Percentiles rank a stretch among this genome's conserved stretches.
These are phyloP conservation scores for Podila verticillata DNA, from an alignment of 192 early-diverging fungal genomes.

Conservation along the genomic window DNA sequence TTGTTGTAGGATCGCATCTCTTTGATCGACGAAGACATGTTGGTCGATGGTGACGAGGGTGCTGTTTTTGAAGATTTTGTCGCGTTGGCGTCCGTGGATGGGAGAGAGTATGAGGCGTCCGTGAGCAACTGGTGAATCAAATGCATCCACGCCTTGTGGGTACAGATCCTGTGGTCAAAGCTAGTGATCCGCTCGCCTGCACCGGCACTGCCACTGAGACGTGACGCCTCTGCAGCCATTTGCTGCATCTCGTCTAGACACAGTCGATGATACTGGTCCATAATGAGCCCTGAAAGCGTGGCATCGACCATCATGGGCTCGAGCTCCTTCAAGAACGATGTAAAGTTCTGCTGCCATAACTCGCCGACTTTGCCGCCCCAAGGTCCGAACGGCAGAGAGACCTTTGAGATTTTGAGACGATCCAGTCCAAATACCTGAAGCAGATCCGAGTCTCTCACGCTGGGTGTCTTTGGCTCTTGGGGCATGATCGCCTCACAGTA, in stretches of 20 bases:
- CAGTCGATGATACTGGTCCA: conserved; percentile 48
- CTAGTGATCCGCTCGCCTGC: conserved; percentile 9
- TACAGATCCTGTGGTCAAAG: conserved; percentile 31
- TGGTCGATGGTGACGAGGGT: neutral
- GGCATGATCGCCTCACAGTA: conserved; percentile 28
- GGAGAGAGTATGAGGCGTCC: conserved; percentile 14
- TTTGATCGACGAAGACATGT: conserved; percentile 17
- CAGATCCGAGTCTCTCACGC: neutral
- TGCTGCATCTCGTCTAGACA: conserved; percentile 35
- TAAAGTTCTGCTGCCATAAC: conserved; percentile 38
- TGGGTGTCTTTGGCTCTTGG: neutral
- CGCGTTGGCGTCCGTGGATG: neutral
- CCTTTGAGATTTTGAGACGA: conserved; percentile 24
- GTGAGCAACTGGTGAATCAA: conserved; percentile 24
- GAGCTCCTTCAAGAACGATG: conserved; percentile 27
- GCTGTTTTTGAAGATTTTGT: neutral
- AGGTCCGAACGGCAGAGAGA: conserved; percentile 39
- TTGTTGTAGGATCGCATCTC: conserved; percentile 47
- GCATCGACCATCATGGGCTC: conserved; percentile 49
- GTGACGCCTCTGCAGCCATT: conserved; percentile 1
- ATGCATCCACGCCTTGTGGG: conserved; percentile 31
- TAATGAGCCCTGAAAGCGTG: conserved; percentile 36
- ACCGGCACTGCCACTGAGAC: neutral
- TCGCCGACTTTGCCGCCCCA: conserved; percentile 47
- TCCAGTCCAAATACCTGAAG: conserved; percentile 23